phyloP scores from a whole-genome alignment of 2,329 filamentous ascomycete genomes.

The Ceratocystis ficicola region DNA sequence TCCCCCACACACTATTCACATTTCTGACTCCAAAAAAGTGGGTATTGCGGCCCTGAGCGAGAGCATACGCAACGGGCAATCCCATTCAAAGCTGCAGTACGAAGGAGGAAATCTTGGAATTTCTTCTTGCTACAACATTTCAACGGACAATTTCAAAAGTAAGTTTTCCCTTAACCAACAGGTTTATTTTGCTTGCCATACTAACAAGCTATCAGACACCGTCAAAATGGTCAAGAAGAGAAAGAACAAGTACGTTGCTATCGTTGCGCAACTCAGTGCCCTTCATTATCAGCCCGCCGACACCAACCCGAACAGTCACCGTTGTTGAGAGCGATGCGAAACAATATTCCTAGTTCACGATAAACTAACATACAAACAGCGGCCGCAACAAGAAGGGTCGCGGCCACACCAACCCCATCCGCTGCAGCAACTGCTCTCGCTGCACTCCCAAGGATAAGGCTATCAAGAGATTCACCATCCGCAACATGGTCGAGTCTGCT shows the following conservation, averaged over 20 bases:
- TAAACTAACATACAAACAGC: slow-evolving; percentile 37
- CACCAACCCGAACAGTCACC: background rate
- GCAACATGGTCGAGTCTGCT: slow-evolving; percentile 99
- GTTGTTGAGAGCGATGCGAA: slow-evolving; percentile 23
- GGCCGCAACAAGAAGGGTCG: slow-evolving; percentile 99
- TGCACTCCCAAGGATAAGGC: slow-evolving; percentile 99
- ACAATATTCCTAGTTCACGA: background rate
- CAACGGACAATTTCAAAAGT: slow-evolving; percentile 22
- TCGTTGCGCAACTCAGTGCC: background rate
- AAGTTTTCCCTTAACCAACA: slow-evolving; percentile 19
- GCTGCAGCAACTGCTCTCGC: slow-evolving; percentile 60
- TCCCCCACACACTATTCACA: slow-evolving; percentile 21
- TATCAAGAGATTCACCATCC: slow-evolving; percentile 99
- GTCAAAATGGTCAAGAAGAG: slow-evolving; percentile 61
- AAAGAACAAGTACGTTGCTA: slow-evolving; percentile 50
- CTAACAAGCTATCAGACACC: slow-evolving; percentile 38
- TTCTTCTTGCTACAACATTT: slow-evolving; percentile 20
- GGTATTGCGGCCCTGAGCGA: slow-evolving; percentile 5
- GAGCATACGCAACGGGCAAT: slow-evolving; percentile 9
- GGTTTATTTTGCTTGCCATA: slow-evolving; percentile 24
- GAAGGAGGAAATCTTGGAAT: slow-evolving; percentile 11
- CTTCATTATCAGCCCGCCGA: background rate
- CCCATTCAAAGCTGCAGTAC: slow-evolving; percentile 14
- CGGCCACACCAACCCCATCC: slow-evolving; percentile 99
- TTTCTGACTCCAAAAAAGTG: slow-evolving; percentile 14